Percentiles rank a stretch among this genome's conserved stretches.
Conservation (phyloP, 2,329 filamentous ascomycete species). For the Metarhizium rileyi region DNA sequence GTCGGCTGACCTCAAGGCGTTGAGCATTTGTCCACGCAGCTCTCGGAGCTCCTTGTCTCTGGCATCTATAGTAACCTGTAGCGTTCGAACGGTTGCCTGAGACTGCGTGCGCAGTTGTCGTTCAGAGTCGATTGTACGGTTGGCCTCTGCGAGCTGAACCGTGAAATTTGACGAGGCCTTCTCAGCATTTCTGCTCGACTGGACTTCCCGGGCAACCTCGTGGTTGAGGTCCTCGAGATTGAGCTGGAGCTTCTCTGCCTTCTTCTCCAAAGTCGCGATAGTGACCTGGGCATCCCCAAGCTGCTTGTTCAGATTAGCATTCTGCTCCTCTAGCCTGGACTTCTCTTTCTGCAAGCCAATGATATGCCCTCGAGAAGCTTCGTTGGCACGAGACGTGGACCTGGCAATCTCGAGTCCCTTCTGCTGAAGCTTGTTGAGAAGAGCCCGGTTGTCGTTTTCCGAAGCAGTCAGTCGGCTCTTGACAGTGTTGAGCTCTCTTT, state of each 20-base stretch:
- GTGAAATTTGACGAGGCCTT: slow-evolving; percentile 73
- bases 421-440: slow-evolving; percentile 96
- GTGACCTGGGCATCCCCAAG: slow-evolving; percentile 76
- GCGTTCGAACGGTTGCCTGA: slow-evolving; percentile 71
- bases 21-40: slow-evolving; percentile 67
- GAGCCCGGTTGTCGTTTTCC: slow-evolving; percentile 87
- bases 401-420: slow-evolving; percentile 94
- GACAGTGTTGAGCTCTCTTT: slow-evolving; percentile 82
- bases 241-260: slow-evolving; percentile 83
- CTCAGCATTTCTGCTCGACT: slow-evolving; percentile 81
- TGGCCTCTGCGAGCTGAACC: slow-evolving; percentile 78
- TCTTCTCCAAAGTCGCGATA: slow-evolving; percentile 80
- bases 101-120: slow-evolving; percentile 76
- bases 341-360: slow-evolving; percentile 75
- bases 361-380: slow-evolving; percentile 71
- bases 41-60: slow-evolving; percentile 74
- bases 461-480: slow-evolving; percentile 84
- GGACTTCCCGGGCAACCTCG: slow-evolving; percentile 81
- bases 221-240: slow-evolving; percentile 88
- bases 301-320: slow-evolving; percentile 69
- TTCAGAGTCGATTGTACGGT: slow-evolving; percentile 84
- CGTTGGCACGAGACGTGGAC: slow-evolving; percentile 75
- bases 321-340: slow-evolving; percentile 70
- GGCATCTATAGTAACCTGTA: slow-evolving; percentile 70
- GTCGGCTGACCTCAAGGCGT: slow-evolving; percentile 79